Base-by-base conservation (phyloP, 2,329 filamentous ascomycete species). In the Fusarium coffeatum region DNA sequence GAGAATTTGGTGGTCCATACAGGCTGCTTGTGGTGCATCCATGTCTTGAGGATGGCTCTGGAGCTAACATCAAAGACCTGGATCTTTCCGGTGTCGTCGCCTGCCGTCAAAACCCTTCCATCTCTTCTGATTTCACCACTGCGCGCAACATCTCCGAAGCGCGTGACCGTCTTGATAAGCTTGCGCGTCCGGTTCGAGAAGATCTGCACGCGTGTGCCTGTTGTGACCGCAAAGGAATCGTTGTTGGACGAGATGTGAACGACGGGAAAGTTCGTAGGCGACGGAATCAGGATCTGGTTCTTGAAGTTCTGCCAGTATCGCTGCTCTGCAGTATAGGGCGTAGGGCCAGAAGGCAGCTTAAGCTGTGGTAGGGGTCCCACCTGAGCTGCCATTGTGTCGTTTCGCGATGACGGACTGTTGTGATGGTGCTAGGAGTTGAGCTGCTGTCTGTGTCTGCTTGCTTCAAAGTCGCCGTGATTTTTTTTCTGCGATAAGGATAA, bases 231-330 rank as follows among this genome's bases (percentile, higher is more conserved):
- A 80, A 99, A 98, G 59, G 92, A 86, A 78, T 94, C 91, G 79
- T 86, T 87, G 74, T 82, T 84, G 82, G 90, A 91, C 51, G 93
- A 94, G 79, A 99, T 97, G 80, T 97, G 91, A 34, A 94, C 97
- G 76, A 99, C 89, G 47, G 93, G 92, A 79, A 92, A 94, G 78
- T 93, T 93, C 70, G 96, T 93, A 70, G 94, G 94, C 68, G 95
- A 97, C 47, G 96, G 93, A 67, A 98, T 90, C 66, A 95, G 90
- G 61, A 97, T 89, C 72, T 94, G 93, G 73, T 94, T 96, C 82
- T 93, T 94, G 85, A 99, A 99, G 15, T 92, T 91, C 78, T 92
- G 92, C 97, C 97, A 99, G 86, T 98, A 98, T 72, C 91, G 88
- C 83, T 98, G 94, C 83, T 99, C 96, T 32, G 94, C 91, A 8